Conservation (phyloP, 768 basidiomycete species). For the Solioccasus polychromus region DNA sequence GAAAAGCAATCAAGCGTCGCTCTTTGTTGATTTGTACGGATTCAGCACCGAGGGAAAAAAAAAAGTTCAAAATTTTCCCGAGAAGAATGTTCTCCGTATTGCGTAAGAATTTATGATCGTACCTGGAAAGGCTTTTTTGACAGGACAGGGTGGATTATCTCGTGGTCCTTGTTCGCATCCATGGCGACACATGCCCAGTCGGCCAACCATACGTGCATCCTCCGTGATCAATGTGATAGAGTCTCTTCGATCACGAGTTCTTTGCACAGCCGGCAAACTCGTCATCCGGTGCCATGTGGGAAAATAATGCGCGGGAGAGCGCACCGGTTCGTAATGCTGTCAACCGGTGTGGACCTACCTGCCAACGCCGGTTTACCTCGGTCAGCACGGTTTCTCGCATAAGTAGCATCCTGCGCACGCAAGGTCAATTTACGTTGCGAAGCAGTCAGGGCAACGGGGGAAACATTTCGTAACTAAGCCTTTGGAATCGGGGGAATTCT, state of each 20-base stretch:
- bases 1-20: background rate
- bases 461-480: background rate
- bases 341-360: background rate
- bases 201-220: too few species aligned
- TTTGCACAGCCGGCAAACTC: too few species aligned
- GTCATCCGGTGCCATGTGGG: constrained; percentile 10
- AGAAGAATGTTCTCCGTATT: constrained; percentile 4
- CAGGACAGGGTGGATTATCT: background rate
- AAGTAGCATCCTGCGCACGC: constrained; percentile 6
- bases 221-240: too few species aligned
- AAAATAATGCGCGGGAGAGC: background rate
- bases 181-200: too few species aligned
- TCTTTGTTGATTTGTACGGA: background rate
- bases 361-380: constrained; percentile 6
- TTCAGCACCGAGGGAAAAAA: constrained; percentile 11
- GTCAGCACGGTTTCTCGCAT: background rate
- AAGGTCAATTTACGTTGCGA: constrained; percentile 9
- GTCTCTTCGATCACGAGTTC: background rate
- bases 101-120: constrained; percentile 12
- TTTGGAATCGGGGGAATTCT: constrained; percentile 1
- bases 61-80: constrained; percentile 1
- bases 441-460: constrained; percentile 13
- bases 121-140: constrained; percentile 10
- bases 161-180: background rate
- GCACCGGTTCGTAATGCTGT: constrained; percentile 7